A percentile compares a stretch with the other conserved stretches of the same genome.
Evolutionary conservation across 2,329 filamentous ascomycete genomes (phyloP).

Genomic region (Penicillium brevicompactum): DNA sequence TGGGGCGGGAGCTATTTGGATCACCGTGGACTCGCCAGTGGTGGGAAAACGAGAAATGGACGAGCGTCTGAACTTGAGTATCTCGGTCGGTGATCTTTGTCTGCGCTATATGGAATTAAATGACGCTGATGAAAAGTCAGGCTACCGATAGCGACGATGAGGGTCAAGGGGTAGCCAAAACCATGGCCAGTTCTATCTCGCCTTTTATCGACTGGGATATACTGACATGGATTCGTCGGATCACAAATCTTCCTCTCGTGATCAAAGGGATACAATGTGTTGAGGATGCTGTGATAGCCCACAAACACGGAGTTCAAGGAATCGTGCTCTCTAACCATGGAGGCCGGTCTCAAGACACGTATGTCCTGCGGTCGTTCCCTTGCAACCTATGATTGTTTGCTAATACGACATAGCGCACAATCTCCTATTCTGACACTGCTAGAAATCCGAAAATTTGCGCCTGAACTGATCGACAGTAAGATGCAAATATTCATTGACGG

Average conservation of each 20-base stretch:
- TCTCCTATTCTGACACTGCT: constrained; percentile 61
- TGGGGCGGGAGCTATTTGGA: constrained; percentile 33
- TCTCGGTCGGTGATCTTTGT: constrained; percentile 19
- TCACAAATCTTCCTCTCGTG: constrained; percentile 39
- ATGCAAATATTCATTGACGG: constrained; percentile 68
- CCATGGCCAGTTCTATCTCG: constrained; percentile 31
- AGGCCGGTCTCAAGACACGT: constrained; percentile 51
- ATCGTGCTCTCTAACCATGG: constrained; percentile 45
- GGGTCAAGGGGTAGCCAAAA: constrained; percentile 33
- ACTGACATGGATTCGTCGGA: constrained; percentile 43
- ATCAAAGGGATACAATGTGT: constrained; percentile 50
- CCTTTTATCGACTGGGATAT: constrained; percentile 34
- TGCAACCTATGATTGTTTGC: background rate
- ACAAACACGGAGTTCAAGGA: constrained; percentile 50
- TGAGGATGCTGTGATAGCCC: constrained; percentile 52
- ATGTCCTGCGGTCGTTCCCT: background rate
- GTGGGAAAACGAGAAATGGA: constrained; percentile 38
- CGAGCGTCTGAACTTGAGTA: constrained; percentile 30
- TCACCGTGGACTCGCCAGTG: constrained; percentile 39
- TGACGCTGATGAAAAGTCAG: background rate
- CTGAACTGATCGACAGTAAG: constrained; percentile 57
- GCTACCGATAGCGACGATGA: constrained; percentile 11
- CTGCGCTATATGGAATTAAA: background rate
- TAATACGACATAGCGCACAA: constrained; percentile 23
- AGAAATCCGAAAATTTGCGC: constrained; percentile 64